Evolutionary conservation across 371 early-diverging fungal genomes (phyloP).

Genomic region (Nematocida ausubeli): DNA sequence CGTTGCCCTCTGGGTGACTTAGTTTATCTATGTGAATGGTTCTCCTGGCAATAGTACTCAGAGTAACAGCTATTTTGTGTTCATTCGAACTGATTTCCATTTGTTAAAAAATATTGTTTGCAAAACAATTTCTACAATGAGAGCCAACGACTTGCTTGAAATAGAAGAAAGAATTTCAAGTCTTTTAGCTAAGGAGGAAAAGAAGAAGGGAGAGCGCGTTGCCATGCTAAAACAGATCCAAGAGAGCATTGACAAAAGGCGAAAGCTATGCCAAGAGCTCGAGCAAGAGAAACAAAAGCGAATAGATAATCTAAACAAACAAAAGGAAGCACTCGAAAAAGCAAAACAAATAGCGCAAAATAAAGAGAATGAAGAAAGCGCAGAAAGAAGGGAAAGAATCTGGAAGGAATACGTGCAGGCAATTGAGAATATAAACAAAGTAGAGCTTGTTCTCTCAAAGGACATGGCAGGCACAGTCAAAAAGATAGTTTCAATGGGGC

Average conservation of each 20-base stretch:
- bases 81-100: slow-evolving; percentile 36
- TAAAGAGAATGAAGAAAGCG: slow-evolving; percentile 27
- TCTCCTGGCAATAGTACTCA: slow-evolving; percentile 5
- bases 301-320: slow-evolving; percentile 36
- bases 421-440: slow-evolving; percentile 37
- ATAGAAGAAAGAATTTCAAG: slow-evolving; percentile 19
- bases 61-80: slow-evolving; percentile 8
- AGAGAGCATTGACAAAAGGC: slow-evolving; percentile 35
- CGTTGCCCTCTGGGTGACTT: neutral
- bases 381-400: slow-evolving; percentile 16
- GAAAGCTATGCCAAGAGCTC: neutral
- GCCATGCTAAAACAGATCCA: slow-evolving; percentile 22
- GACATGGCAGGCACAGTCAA: slow-evolving; percentile 38
- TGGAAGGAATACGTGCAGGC: slow-evolving; percentile 7
- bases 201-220: neutral
- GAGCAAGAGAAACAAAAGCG: slow-evolving; percentile 47
- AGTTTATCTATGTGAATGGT: neutral
- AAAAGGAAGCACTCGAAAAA: slow-evolving; percentile 39
- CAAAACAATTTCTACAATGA: slow-evolving; percentile 52
- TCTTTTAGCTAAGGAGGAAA: slow-evolving; percentile 19
- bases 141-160: slow-evolving; percentile 35
- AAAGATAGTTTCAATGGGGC: slow-evolving; percentile 11
- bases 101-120: slow-evolving; percentile 47
- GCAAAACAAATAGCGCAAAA: neutral
- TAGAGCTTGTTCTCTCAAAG: slow-evolving; percentile 30